Percentiles rank a stretch among this genome's conserved stretches.
These are phyloP conservation scores for Aspergillus cavernicola DNA, from an alignment of 495 filamentous ascomycete species.

Conservation along the genomic window DNA sequence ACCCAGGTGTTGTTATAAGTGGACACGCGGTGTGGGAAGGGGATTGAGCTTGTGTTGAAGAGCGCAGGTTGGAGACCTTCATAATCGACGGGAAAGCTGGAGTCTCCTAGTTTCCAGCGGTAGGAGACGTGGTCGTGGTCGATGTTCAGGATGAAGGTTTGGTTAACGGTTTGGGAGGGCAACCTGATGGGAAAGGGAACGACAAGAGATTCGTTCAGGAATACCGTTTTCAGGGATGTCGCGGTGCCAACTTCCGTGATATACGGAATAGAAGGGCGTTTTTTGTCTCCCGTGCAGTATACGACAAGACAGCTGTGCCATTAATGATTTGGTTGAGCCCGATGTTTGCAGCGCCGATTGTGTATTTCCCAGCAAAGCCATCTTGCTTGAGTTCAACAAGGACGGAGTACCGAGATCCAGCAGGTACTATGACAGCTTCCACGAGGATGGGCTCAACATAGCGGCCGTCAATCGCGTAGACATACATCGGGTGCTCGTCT, in stretches of 20 bases:
- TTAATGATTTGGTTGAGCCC: conserved; percentile 33
- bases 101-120: conserved; percentile 44
- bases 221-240: conserved; percentile 30
- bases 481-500: conserved; percentile 41
- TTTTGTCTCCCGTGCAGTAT: conserved; percentile 8
- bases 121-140: conserved; percentile 38
- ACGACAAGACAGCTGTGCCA: conserved; percentile 29
- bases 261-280: conserved; percentile 30
- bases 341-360: conserved; percentile 33
- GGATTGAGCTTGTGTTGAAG: conserved; percentile 40
- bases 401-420: conserved; percentile 37
- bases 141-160: conserved; percentile 35
- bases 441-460: conserved; percentile 35
- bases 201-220: conserved; percentile 35
- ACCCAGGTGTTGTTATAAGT: conserved; percentile 56
- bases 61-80: conserved; percentile 40
- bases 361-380: conserved; percentile 31
- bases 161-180: conserved; percentile 38
- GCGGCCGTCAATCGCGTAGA: conserved; percentile 44
- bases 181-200: conserved; percentile 40
- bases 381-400: conserved; percentile 38
- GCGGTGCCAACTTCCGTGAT: conserved; percentile 36
- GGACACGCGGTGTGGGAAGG: conserved; percentile 40
- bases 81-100: conserved; percentile 26
- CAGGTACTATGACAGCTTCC: conserved; percentile 31